These are phyloP conservation scores for Pestalotiopsis sp. DNA, from an alignment of 2,329 filamentous ascomycete genomes.

Conservation along the genomic window DNA sequence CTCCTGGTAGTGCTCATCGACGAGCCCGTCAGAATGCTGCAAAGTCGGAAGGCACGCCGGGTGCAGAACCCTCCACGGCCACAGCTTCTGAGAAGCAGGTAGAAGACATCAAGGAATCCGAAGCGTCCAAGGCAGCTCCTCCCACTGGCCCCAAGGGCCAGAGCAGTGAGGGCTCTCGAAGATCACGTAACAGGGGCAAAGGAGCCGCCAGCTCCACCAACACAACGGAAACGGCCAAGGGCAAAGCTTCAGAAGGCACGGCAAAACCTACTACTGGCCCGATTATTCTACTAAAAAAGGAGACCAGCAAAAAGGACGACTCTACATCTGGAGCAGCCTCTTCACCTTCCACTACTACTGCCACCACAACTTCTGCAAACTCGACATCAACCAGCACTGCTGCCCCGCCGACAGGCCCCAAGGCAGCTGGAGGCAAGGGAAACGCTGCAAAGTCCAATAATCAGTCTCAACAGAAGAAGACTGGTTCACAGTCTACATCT, in stretches of 20 bases:
- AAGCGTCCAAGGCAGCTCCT: slow-evolving; percentile 22
- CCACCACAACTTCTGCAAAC: slow-evolving; percentile 22
- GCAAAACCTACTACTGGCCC: slow-evolving; percentile 24
- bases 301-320: slow-evolving; percentile 28
- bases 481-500: slow-evolving; percentile 30
- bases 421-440: slow-evolving; percentile 18
- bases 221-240: slow-evolving; percentile 26
- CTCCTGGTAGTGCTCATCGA: slow-evolving; percentile 63
- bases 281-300: slow-evolving; percentile 31
- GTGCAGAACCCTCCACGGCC: slow-evolving; percentile 35
- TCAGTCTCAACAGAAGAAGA: slow-evolving; percentile 32
- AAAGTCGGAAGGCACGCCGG: slow-evolving; percentile 51
- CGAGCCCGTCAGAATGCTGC: slow-evolving; percentile 60
- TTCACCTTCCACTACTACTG: slow-evolving; percentile 20
- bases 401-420: slow-evolving; percentile 33
- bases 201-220: slow-evolving; percentile 18
- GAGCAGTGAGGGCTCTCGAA: slow-evolving; percentile 32
- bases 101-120: slow-evolving; percentile 22
- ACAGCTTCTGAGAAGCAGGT: slow-evolving; percentile 31
- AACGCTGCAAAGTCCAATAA: slow-evolving; percentile 21
- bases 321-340: slow-evolving; percentile 15
- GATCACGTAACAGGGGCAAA: slow-evolving; percentile 39
- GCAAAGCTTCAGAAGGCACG: slow-evolving; percentile 22
- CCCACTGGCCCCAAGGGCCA: slow-evolving; percentile 31
- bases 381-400: slow-evolving; percentile 24